Evolutionary conservation across 345 rosid genomes (phyloP), one percentile per base, ranked within the genome.

Genomic region (Sisymbrium altissimum): DNA sequence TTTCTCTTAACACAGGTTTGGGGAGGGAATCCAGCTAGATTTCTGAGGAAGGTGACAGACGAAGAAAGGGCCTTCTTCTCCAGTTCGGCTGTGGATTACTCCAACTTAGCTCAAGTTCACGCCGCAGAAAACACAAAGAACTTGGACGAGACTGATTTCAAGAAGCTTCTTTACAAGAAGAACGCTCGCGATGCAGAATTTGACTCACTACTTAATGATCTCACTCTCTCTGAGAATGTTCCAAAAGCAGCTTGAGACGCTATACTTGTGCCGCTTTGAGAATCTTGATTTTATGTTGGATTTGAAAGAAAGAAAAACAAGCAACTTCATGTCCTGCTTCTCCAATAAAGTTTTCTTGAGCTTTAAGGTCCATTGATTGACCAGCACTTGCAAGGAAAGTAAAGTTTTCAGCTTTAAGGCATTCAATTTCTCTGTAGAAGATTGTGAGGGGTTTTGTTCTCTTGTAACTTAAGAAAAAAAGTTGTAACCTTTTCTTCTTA

Each of bases 1-100:
- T 21, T 9, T 23, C 29, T 32, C 30, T 27, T 18, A 54, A 21
- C 57, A 53, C 81, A 89, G 98, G 88, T 92, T 15, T 92, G 96
- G 98, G 98, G 91, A 79, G 98, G 98, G 25, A 92, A 86, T 75
- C 98, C 98, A 23, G 98, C 96, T 46, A 84, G 53, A 81, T 89
- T 92, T 76, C 60, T 89, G 73, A 83, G 98, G 73, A 89, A 89
- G 83, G 85, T 92, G 48, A 86, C 92, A 3, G 96, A 92, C 66
- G 91, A 86, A 79, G 98, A 92, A 84, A 82, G 79, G 77, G 84
- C 86, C 50, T 89, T 92, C 71, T 86, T 92, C 79, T 84, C 91
- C 17, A 81, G 86, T 66, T 90, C 91, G 1, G 91, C 93, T 62
- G 44, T 72, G 32, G 91, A 92, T 45, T 87, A 87, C 78, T 78